Evolutionary conservation across 768 basidiomycete genomes (phyloP).

Genomic region (Nidularia sp.): DNA sequence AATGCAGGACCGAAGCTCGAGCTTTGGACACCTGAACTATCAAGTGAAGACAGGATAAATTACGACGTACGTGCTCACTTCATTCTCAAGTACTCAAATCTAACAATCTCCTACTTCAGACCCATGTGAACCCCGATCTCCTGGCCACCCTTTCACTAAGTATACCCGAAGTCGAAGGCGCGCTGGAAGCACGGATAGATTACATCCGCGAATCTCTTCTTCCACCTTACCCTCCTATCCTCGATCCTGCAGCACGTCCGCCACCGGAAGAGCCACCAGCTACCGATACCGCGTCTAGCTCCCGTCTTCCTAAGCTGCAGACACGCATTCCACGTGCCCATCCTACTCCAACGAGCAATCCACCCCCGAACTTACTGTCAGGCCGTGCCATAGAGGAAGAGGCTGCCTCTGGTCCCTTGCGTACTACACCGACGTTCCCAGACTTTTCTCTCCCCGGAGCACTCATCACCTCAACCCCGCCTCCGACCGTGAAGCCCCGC

Average conservation of each 20-base stretch:
- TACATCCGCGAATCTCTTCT: constrained; percentile 19
- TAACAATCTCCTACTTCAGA: not conserved
- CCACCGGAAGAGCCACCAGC: not conserved
- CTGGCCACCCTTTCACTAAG: constrained; percentile 13
- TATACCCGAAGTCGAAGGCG: not conserved
- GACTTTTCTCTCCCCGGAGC: not conserved
- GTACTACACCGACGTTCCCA: too few relatives aligned
- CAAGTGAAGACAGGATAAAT: not conserved
- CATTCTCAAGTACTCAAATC: not conserved
- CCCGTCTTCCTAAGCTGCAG: not conserved
- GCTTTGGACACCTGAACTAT: not conserved
- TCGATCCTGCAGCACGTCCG: constrained; percentile 9
- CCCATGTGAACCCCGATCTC: constrained; percentile 13
- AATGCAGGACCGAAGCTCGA: not conserved
- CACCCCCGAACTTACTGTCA: too few relatives aligned
- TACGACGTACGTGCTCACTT: not conserved
- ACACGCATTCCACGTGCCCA: not conserved
- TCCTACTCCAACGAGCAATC: too few relatives aligned
- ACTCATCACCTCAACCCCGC: not conserved
- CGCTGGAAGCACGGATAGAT: constrained; percentile 19
- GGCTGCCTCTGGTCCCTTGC: too few relatives aligned
- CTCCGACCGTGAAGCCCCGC: not conserved
- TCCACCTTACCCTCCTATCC: constrained; percentile 20
- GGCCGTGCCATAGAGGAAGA: too few relatives aligned
- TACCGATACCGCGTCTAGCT: not conserved